Percentiles rank a stretch among this genome's conserved stretches.
Evolutionary conservation across 1,284 basidiomycete species (phyloP).

Genomic region (Cutaneotrichosporon sp.): DNA sequence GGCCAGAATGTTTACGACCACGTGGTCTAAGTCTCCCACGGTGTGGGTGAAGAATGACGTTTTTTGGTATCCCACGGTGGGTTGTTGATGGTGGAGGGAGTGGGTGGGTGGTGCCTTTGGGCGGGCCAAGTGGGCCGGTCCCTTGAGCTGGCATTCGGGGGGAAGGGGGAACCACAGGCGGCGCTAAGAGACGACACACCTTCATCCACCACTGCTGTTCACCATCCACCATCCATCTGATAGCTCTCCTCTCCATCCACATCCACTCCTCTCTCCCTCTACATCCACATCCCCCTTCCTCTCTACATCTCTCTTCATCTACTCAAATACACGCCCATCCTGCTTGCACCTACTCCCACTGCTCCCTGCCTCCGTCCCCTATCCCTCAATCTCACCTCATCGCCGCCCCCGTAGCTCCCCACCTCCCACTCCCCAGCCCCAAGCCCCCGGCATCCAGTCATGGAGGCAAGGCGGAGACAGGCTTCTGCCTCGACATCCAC

Average conservation of each 20-base stretch:
- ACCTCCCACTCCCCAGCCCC: neutral
- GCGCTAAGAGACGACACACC: too few relatives aligned
- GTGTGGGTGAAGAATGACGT: too few relatives aligned
- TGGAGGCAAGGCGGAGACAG: constrained; percentile 30
- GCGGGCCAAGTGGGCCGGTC: too few relatives aligned
- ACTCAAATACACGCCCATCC: neutral
- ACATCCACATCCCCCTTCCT: neutral
- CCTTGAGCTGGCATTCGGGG: too few relatives aligned
- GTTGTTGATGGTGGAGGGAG: neutral
- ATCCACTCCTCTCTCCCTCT: neutral
- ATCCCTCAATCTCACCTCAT: neutral
- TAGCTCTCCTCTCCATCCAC: neutral
- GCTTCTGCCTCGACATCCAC: constrained; percentile 28
- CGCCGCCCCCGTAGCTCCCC: neutral
- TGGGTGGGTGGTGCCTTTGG: too few relatives aligned
- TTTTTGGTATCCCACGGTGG: too few relatives aligned
- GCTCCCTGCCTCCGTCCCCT: neutral
- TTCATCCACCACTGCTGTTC: neutral
- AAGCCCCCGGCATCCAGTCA: constrained; percentile 16
- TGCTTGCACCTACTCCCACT: neutral
- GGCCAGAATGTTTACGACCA: neutral
- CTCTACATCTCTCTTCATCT: neutral
- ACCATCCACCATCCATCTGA: constrained; percentile 2
- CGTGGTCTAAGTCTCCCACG: neutral
- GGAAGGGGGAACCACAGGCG: too few relatives aligned